Evolutionary conservation across 805 yeast species (phyloP).

Genomic region (Metschnikowia borealis): DNA sequence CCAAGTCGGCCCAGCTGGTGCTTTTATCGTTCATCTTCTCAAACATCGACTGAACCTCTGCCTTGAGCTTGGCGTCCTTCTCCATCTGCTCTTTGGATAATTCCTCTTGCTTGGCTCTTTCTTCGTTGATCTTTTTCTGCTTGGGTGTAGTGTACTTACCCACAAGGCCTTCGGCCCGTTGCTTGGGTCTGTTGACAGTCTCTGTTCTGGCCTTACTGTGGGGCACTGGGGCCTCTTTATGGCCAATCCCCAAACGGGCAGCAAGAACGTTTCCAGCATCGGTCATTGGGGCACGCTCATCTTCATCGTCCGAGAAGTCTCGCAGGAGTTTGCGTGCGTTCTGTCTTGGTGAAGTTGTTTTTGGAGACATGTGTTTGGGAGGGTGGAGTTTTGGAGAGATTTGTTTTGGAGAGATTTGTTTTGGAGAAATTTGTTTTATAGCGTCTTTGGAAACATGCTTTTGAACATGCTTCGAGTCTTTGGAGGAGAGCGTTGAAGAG

Average conservation of each 20-base stretch:
- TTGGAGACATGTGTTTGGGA: not conserved
- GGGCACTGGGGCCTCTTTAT: not conserved
- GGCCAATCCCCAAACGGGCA: conserved; percentile 21
- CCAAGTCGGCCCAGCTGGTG: conserved; percentile 33
- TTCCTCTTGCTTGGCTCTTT: conserved; percentile 7
- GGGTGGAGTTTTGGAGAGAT: not conserved
- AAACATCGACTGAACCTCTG: conserved; percentile 26
- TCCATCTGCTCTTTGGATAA: conserved; percentile 7
- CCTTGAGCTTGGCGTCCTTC: conserved; percentile 20
- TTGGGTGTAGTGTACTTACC: conserved; percentile 11
- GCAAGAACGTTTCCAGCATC: conserved; percentile 33
- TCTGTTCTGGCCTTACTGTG: not conserved
- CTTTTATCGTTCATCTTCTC: conserved; percentile 26
- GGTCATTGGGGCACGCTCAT: conserved; percentile 24
- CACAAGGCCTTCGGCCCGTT: not conserved
- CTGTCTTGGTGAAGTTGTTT: not conserved
- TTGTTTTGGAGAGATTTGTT: not conserved
- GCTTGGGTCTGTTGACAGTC: not conserved
- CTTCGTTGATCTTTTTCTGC: conserved; percentile 9
- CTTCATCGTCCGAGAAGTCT: conserved; percentile 3
- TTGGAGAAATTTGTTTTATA: not conserved
- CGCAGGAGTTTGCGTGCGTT: not conserved
- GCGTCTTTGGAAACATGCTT: not conserved
- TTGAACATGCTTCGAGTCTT: too few species aligned
- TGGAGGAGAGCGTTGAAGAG: too few species aligned